Evolutionary conservation across 192 early-diverging fungal species (phyloP), one percentile per base, ranked within the genome.

Genomic region (Linnemannia hyalina): DNA sequence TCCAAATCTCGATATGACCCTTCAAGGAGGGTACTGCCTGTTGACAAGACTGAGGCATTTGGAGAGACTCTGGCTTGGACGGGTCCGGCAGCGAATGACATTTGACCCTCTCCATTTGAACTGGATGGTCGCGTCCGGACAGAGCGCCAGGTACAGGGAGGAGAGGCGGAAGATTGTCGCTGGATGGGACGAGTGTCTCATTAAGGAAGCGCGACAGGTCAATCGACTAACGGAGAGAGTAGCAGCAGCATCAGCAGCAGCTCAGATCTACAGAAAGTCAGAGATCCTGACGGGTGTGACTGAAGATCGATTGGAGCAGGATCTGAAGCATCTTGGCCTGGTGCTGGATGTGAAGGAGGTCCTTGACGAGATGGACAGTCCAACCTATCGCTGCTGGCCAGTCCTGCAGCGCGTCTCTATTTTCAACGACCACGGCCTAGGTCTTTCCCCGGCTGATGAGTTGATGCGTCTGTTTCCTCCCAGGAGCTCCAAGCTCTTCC

Each of bases 121-220:
- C 60, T 65, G 60, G 60, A 65, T 65, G 60, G 60, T 65, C 11
- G 60, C 29, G 11, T 65, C 60, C 29, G 60, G 60, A 65, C 60
- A 65, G 3, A 65, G 29, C 60, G 26, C 26, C 60, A 65, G 23
- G 29, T 32, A 65, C 11, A 9, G 29, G 60, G 60, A 26, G 60
- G 29, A 65, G 60, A 65, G 60, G 26, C 32, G 60, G 11, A 65
- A 32, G 8, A 65, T 65, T 65, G 60, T 23, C 2, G 60, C 60
- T 32, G 29, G 60, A 9, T 65, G 60, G 60, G 29, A 26, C 60
- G 29, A 65, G 60, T 3, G 26, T 26, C 32, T 65, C 60, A 32
- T 65, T 2, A 11, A 32, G 60, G 60, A 65, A 15, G 23, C n/a
- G 29, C 60, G 29, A 65, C 60, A 65, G 9, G 60, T 29, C 11